phyloP scores from a whole-genome alignment of 1,139 yeast genomes.

The Pneumocystis oryctolagi region DNA sequence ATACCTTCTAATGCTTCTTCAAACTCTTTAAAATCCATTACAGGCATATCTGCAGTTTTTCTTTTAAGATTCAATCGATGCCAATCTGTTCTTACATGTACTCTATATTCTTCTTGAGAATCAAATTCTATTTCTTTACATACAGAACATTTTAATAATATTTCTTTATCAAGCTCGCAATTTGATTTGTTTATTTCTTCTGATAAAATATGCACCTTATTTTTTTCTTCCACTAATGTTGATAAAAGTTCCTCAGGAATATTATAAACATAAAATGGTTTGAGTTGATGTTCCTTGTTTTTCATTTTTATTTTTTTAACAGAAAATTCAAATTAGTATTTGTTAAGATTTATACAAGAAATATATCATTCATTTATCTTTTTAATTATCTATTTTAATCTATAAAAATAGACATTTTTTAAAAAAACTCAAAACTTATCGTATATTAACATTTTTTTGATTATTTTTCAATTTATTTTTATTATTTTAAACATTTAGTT shows the following conservation, averaged over 20 bases:
- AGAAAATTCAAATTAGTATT: background rate
- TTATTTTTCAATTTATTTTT: too few relatives aligned
- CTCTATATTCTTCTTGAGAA: slow-evolving; percentile 24
- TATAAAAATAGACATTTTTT: too few relatives aligned
- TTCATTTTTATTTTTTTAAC: background rate
- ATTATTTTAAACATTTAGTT: too few relatives aligned
- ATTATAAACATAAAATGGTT: background rate
- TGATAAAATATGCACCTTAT: background rate
- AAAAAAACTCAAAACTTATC: too few relatives aligned
- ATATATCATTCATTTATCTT: background rate
- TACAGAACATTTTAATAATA: background rate
- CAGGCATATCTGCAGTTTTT: slow-evolving; percentile 31
- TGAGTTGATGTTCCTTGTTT: background rate
- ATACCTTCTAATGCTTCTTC: slow-evolving; percentile 37
- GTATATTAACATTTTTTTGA: too few relatives aligned
- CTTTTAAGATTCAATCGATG: slow-evolving; percentile 51
- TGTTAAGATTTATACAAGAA: background rate
- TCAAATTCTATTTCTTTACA: background rate
- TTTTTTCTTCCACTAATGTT: background rate
- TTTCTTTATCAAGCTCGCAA: background rate
- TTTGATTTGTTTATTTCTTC: background rate
- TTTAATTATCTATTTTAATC: background rate
- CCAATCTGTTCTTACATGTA: slow-evolving; percentile 48
- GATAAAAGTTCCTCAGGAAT: background rate
- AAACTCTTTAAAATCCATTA: slow-evolving; percentile 45